Conservation (phyloP, 2,329 filamentous ascomycete species). For the Cyphellophora europaea region DNA sequence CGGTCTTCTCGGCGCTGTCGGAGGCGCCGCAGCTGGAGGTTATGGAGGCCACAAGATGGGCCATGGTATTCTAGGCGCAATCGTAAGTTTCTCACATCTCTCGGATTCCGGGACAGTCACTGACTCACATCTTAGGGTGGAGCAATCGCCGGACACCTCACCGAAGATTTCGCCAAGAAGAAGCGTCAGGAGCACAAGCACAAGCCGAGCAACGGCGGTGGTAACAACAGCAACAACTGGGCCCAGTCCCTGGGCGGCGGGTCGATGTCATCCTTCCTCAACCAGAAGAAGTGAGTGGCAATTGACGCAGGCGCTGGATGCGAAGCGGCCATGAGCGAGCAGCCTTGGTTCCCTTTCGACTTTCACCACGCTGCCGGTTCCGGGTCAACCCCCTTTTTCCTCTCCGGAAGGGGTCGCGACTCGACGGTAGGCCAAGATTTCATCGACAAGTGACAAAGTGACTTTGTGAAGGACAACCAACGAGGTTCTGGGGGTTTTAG, state of each 20-base stretch:
- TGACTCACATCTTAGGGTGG: too few relatives aligned
- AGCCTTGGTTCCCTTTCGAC: too few relatives aligned
- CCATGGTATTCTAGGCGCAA: conserved; percentile 46
- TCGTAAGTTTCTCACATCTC: too few relatives aligned
- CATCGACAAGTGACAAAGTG: background rate
- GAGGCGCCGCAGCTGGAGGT: conserved; percentile 48
- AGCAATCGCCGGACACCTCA: conserved; percentile 45
- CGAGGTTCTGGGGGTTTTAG: background rate
- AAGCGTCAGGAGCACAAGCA: conserved; percentile 18
- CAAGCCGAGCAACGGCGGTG: conserved; percentile 14
- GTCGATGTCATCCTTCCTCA: background rate
- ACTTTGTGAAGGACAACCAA: background rate
- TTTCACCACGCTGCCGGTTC: too few relatives aligned
- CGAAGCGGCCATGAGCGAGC: too few relatives aligned
- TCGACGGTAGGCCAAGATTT: too few relatives aligned
- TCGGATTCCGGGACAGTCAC: too few relatives aligned
- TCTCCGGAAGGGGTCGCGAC: too few relatives aligned
- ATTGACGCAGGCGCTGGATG: too few relatives aligned
- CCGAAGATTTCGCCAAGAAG: conserved; percentile 44
- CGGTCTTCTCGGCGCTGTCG: conserved; percentile 46
- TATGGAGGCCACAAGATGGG: conserved; percentile 47
- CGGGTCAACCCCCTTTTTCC: too few relatives aligned
- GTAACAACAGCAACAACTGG: background rate
- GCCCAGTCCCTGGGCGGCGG: background rate
- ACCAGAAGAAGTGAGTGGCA: too few relatives aligned